Conservation (phyloP, 495 filamentous ascomycete species). For the Apodospora peruviana region DNA sequence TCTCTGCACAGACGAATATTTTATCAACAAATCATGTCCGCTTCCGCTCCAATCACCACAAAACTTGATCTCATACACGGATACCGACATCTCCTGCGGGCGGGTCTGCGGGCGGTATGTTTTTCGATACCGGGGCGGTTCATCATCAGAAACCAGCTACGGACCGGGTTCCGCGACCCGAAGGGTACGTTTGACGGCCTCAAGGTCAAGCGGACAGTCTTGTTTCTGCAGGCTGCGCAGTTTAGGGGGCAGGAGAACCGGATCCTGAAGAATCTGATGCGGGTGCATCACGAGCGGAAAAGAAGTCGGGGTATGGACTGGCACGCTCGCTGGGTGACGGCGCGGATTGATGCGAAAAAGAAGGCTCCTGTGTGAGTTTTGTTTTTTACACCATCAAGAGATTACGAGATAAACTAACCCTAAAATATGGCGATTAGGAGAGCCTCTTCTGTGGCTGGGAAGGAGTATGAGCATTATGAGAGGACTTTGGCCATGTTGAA, state of each 20-base stretch:
- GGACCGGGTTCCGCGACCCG: constrained; percentile 62
- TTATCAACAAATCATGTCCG: background rate
- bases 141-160: constrained; percentile 58
- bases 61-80: constrained; percentile 53
- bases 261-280: constrained; percentile 69
- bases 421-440: background rate
- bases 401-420: constrained; percentile 5
- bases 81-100: constrained; percentile 75
- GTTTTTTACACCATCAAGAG: too few relatives aligned
- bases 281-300: constrained; percentile 44
- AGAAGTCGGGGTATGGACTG: too few relatives aligned
- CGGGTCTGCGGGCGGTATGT: constrained; percentile 69
- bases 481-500: constrained; percentile 67
- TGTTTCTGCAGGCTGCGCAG: constrained; percentile 65
- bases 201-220: constrained; percentile 65
- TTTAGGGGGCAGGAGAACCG: constrained; percentile 69
- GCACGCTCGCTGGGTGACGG: background rate
- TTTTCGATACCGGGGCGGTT: constrained; percentile 73
- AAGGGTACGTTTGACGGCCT: constrained; percentile 49
- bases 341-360: constrained; percentile 5
- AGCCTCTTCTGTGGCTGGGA: background rate
- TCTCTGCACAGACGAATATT: too few relatives aligned
- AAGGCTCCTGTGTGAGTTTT: too few relatives aligned
- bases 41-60: background rate
- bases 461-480: constrained; percentile 52